These are phyloP conservation scores for Trichomonas tenax DNA, from an alignment of 208 protist species.

Conservation along the genomic window DNA sequence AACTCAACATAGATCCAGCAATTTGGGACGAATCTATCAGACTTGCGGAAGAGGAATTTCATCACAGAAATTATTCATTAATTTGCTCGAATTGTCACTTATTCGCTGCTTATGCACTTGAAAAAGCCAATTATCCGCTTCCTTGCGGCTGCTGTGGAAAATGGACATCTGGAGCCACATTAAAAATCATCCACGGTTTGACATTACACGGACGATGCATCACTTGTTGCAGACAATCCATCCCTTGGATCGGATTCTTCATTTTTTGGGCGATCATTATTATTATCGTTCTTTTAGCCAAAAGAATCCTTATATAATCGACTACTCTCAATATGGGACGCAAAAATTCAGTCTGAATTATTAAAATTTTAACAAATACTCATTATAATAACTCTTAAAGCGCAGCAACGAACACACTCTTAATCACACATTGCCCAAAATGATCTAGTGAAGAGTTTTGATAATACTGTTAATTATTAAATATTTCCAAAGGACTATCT, in stretches of 20 bases:
- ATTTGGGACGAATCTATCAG: background rate
- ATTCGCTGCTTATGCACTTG: background rate
- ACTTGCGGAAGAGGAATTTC: background rate
- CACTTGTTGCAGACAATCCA: no score
- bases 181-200: background rate
- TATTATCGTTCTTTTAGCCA: background rate
- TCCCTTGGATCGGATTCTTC: background rate
- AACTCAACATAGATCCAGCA: background rate
- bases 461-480: no score
- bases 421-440: no score
- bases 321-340: no score
- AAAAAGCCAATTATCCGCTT: background rate
- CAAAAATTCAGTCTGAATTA: no score
- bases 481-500: no score
- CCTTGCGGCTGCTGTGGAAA: background rate
- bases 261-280: background rate
- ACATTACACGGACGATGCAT: background rate
- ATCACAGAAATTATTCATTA: background rate
- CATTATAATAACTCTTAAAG: no score
- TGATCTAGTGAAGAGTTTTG: no score
- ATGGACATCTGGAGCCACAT: background rate
- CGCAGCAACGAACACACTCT: no score
- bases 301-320: background rate
- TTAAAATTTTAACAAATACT: no score
- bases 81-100: slow-evolving; percentile 19